Evolutionary conservation across 2,329 filamentous ascomycete genomes (phyloP).

Genomic region (Aspergillus pseudonomiae): DNA sequence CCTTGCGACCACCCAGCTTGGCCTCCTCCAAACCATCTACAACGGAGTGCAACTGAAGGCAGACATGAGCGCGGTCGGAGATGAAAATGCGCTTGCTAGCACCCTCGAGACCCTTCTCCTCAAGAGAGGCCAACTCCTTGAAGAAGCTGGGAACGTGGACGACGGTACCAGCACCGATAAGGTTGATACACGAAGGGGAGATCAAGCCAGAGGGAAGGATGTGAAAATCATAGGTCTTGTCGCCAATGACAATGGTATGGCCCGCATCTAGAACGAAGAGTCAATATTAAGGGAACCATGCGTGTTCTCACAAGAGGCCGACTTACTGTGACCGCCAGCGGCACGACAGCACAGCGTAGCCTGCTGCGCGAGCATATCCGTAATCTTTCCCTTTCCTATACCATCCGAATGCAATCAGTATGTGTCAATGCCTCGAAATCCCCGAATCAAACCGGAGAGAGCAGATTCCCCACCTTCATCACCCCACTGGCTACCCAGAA

Average conservation of each 20-base stretch:
- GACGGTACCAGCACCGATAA: constrained; percentile 52
- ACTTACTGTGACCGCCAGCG: constrained; percentile 51
- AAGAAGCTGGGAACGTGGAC: constrained; percentile 53
- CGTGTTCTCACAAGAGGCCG: background rate
- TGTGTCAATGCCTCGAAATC: constrained; percentile 1
- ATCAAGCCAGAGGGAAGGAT: constrained; percentile 51
- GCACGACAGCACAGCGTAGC: constrained; percentile 49
- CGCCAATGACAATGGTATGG: constrained; percentile 52
- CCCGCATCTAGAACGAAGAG: constrained; percentile 41
- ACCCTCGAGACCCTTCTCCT: constrained; percentile 47
- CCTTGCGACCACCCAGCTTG: constrained; percentile 47
- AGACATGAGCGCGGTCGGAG: constrained; percentile 50
- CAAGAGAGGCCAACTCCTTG: constrained; percentile 48
- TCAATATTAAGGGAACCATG: constrained; percentile 1
- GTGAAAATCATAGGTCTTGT: constrained; percentile 53
- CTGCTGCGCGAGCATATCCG: constrained; percentile 50
- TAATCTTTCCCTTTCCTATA: constrained; percentile 52
- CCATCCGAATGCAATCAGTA: constrained; percentile 15
- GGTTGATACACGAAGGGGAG: constrained; percentile 49
- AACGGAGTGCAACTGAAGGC: constrained; percentile 49
- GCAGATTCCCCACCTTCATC: constrained; percentile 44
- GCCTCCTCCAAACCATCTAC: constrained; percentile 52
- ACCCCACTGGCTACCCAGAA: constrained; percentile 52
- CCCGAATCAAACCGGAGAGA: background rate
- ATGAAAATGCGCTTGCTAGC: constrained; percentile 49